These are phyloP conservation scores for Calendula officinalis DNA, from an alignment of 129 eudicot species.

Conservation along the genomic window DNA sequence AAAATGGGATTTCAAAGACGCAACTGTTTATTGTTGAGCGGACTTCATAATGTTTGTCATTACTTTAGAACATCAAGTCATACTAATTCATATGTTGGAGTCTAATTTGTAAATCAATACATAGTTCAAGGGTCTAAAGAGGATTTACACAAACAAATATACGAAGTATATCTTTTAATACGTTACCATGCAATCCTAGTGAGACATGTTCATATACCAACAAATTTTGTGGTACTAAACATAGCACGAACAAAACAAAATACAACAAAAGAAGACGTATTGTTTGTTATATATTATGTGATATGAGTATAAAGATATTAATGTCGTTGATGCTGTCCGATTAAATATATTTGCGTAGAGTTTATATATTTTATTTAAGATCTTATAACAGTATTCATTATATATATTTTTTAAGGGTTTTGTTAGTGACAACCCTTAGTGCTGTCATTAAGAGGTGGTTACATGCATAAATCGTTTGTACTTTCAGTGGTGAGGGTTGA, in stretches of 20 bases:
- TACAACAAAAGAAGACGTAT: not conserved
- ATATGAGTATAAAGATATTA: too few species aligned
- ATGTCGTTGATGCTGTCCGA: too few species aligned
- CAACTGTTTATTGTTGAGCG: not conserved
- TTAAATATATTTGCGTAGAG: too few species aligned
- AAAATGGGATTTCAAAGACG: not conserved
- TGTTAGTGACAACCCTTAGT: too few species aligned
- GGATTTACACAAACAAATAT: constrained; percentile 3
- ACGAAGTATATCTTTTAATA: constrained; percentile 6
- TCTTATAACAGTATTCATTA: too few species aligned
- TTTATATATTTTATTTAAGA: too few species aligned
- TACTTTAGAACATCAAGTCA: constrained; percentile 3
- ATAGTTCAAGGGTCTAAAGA: constrained; percentile 13
- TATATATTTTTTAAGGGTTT: too few species aligned
- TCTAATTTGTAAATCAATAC: not conserved
- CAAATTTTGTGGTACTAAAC: constrained; percentile 10
- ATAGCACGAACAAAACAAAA: not conserved
- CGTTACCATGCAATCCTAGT: constrained; percentile 19
- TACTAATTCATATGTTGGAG: not conserved
- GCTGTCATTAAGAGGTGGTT: too few species aligned
- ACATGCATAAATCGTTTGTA: too few species aligned
- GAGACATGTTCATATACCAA: constrained; percentile 10
- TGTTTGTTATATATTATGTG: not conserved
- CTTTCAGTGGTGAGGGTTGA: too few species aligned
- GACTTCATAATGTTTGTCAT: not conserved